A percentile compares a stretch with the other conserved stretches of the same genome.
Evolutionary conservation across 2,329 filamentous ascomycete genomes (phyloP).

Genomic region (Aureobasidium leucospermi): DNA sequence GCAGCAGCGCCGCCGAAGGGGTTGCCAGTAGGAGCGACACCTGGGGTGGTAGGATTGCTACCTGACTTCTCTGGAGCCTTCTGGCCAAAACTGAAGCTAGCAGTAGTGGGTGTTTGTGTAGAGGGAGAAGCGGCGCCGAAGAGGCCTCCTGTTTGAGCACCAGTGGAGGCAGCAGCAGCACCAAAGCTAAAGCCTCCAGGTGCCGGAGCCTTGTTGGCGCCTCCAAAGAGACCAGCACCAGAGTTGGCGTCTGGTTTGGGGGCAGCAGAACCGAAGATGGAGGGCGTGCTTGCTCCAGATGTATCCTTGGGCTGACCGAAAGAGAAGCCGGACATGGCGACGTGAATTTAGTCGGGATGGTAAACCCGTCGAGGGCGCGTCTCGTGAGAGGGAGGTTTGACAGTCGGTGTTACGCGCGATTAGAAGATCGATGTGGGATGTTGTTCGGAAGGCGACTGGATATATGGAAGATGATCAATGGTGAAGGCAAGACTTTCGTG

Average conservation of each 20-base stretch:
- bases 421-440: not conserved
- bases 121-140: constrained; percentile 16
- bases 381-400: not conserved
- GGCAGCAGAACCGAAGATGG: constrained; percentile 14
- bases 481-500: not conserved
- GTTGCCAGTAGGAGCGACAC: not conserved
- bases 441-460: not conserved
- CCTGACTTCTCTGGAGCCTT: not conserved
- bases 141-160: constrained; percentile 9
- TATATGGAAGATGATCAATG: not conserved
- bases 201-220: constrained; percentile 16
- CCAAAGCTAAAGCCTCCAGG: constrained; percentile 16
- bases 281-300: constrained; percentile 25
- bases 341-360: not conserved
- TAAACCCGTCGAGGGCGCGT: constrained; percentile 5
- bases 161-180: constrained; percentile 10
- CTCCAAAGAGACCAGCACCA: constrained; percentile 17
- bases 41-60: constrained; percentile 42
- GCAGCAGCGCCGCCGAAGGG: constrained; percentile 10
- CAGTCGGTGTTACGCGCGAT: not conserved
- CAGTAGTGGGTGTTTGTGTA: constrained; percentile 1
- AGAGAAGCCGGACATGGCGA: constrained; percentile 21
- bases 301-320: constrained; percentile 28
- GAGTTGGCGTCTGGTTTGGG: constrained; percentile 15
- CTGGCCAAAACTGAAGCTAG: constrained; percentile 16